A percentile compares a stretch with the other conserved stretches of the same genome.
Evolutionary conservation across 176 grass and related monocot species (phyloP).

Genomic region (Eleusine coracana): DNA sequence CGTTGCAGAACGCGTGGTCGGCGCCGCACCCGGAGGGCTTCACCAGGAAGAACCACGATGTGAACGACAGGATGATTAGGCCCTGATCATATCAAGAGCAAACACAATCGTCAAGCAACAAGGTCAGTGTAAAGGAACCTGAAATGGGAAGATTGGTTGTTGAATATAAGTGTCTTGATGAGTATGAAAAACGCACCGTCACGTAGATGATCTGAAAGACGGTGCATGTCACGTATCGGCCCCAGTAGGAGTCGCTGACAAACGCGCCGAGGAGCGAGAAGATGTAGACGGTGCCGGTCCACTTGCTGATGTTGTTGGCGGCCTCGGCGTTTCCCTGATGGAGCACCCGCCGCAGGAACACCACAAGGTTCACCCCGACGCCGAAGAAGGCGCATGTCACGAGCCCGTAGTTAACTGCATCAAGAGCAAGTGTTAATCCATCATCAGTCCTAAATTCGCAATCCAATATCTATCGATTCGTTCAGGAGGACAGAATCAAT

Average conservation of each 20-base stretch:
- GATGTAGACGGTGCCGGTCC: constrained; percentile 87
- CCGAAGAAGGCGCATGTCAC: constrained; percentile 87
- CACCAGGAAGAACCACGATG: constrained; percentile 76
- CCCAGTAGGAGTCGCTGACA: constrained; percentile 91
- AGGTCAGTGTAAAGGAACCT: not conserved
- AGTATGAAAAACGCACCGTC: constrained; percentile 46
- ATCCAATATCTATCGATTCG: not conserved
- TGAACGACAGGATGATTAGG: constrained; percentile 57
- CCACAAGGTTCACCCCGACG: constrained; percentile 83
- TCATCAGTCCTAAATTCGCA: not conserved
- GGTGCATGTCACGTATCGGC: constrained; percentile 76
- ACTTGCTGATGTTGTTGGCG: constrained; percentile 85
- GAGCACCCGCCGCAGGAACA: constrained; percentile 77
- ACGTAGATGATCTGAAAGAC: constrained; percentile 89
- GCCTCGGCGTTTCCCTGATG: constrained; percentile 72
- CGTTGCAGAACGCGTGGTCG: constrained; percentile 40
- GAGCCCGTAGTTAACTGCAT: constrained; percentile 81
- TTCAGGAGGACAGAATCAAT: not conserved
- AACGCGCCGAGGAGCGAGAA: constrained; percentile 91
- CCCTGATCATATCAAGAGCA: constrained; percentile 49
- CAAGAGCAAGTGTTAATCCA: not conserved
- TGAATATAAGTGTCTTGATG: not conserved
- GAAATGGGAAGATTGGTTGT: not conserved
- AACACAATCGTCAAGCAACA: not conserved
- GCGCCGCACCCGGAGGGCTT: constrained; percentile 75